phyloP scores from a whole-genome alignment of 2,329 filamentous ascomycete species.

The Fusarium multiceps region DNA sequence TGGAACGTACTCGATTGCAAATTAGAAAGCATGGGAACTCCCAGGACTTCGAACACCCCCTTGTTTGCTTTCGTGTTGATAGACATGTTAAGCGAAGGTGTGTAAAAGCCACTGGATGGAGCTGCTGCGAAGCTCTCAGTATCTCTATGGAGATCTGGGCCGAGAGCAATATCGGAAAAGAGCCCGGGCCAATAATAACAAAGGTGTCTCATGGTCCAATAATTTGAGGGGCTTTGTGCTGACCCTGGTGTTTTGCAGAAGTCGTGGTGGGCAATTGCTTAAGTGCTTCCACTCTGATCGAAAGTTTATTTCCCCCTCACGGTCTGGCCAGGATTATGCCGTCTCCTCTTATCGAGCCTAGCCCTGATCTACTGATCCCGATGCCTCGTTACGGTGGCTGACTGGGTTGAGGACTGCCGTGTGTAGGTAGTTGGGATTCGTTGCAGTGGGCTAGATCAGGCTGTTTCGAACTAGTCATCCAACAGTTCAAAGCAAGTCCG shows the following conservation, averaged over 20 bases:
- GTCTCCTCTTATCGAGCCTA: constrained; percentile 22
- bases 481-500: constrained; percentile 2
- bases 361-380: constrained; percentile 14
- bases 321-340: constrained; percentile 25
- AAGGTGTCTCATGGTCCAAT: constrained; percentile 3
- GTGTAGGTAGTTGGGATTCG: constrained; percentile 28
- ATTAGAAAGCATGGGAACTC: neutral
- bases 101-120: constrained; percentile 9
- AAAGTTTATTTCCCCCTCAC: constrained; percentile 46
- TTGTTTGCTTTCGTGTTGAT: neutral
- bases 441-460: constrained; percentile 4
- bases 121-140: constrained; percentile 5
- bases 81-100: neutral
- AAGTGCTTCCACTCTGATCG: constrained; percentile 34
- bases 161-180: constrained; percentile 18
- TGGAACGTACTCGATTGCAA: constrained; percentile 3
- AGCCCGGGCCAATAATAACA: constrained; percentile 20
- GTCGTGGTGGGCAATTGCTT: constrained; percentile 23
- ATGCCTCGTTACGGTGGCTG: constrained; percentile 26
- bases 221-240: constrained; percentile 30
- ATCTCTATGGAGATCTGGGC: constrained; percentile 12
- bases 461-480: constrained; percentile 7
- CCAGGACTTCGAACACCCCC: neutral
- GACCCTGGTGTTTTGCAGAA: constrained; percentile 19
- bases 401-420: constrained; percentile 23